A percentile compares a stretch with the other conserved stretches of the same genome.
Evolutionary conservation across 73 alveolate species (phyloP).

Genomic region (Breviolum minutum): DNA sequence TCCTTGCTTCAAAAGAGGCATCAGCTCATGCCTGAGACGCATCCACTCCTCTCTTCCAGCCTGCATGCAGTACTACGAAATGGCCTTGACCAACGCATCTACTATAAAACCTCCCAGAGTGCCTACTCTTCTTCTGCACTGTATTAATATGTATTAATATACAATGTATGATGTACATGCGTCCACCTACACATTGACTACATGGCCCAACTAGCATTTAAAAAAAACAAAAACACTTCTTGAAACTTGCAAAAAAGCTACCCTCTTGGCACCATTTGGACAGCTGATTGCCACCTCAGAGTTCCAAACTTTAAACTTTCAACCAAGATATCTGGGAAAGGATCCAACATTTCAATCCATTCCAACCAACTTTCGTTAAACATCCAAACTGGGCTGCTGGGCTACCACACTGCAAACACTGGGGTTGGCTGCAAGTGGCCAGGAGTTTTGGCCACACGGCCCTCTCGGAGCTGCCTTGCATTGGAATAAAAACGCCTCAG

Average conservation of each 20-base stretch:
- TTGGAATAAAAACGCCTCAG: slow-evolving; percentile 74
- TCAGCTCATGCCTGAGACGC: slow-evolving; percentile 60
- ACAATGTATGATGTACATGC: background rate
- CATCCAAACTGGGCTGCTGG: slow-evolving; percentile 9
- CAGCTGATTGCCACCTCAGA: slow-evolving; percentile 63
- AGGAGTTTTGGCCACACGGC: background rate
- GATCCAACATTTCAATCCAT: background rate
- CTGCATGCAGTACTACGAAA: background rate
- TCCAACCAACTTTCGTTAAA: background rate
- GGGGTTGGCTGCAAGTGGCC: slow-evolving; percentile 77
- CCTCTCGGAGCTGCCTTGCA: background rate
- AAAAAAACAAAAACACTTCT: background rate
- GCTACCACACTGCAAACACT: slow-evolving; percentile 45
- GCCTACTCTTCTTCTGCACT: background rate
- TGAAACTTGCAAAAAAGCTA: background rate
- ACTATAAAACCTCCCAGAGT: no score
- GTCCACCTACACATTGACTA: background rate
- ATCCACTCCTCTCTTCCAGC: slow-evolving; percentile 91
- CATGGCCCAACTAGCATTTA: background rate
- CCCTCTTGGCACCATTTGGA: slow-evolving; percentile 70
- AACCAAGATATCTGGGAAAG: background rate
- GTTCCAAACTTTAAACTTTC: background rate
- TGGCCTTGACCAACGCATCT: no score
- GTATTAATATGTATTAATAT: no score
- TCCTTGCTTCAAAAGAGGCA: slow-evolving; percentile 47